Evolutionary conservation across 2,329 filamentous ascomycete species (phyloP), one percentile per base, ranked within the genome.

Genomic region (Aspergillus sp.): DNA sequence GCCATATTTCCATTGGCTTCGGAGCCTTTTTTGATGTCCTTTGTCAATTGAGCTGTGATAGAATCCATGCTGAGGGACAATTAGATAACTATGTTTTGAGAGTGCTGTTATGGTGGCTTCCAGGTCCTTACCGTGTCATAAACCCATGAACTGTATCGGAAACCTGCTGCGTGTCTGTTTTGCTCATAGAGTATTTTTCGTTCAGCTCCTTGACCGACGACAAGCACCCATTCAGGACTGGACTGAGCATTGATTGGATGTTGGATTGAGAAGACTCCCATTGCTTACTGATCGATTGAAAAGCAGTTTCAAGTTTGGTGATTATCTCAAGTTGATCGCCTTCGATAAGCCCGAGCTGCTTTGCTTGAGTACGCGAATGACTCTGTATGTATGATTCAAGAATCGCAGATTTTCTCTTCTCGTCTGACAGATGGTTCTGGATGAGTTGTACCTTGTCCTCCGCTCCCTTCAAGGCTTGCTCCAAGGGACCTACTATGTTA

Each of bases 301-400:
- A 51, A 0, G 42, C 50, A 4, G 48, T 45, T 7, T 51, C 35
- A 7, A 65, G 11, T 5, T 45, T 55, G 7, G 46, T 49, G 2
- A 49, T 30, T 12, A 62, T 45, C 9, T 49, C 48, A n/a, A 45
- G 35, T 34, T 66, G 62, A n/a, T 53, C 51, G 5, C 45, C 38
- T 45, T 41, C 51, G 12, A 65, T 45, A 9, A 54, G 26, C 3
- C 35, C 42, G 6, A 64, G 32, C 19, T 52, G 49, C 27, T 44
- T 52, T 3, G 48, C 42, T 29, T 65, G 61, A 7, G 35, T 43
- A 11, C 42, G 49, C 13, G 58, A 53, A 33, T 46, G 48, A 7
- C 50, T 55, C 30, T 60, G 56, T 10, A 69, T 66, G 32, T 61
- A 66, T 4, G 51, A 43, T 35, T 69, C 65, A 4, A 69, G 51